Evolutionary conservation across 768 basidiomycete species (phyloP), one percentile per base, ranked within the genome.

Genomic region (Solioccasus polychromus): DNA sequence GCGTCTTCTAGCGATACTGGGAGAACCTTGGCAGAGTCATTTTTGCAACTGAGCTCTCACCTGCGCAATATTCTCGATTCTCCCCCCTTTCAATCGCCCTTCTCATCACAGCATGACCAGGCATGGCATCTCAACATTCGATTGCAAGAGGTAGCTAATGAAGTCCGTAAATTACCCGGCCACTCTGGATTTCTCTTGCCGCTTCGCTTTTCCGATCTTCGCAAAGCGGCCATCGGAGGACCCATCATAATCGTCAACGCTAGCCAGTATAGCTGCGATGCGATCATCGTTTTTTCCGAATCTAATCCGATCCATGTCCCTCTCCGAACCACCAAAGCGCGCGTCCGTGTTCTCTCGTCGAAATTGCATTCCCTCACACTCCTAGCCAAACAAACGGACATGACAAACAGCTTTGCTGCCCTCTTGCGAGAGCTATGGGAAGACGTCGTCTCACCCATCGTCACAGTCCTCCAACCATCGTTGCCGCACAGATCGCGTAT

Each of bases 171-270:
- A 7, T 17, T 53, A 8, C 34, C 39, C 15, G 58, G 58, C 2
- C 61, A 63, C 45, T 48, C 58, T 3, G 39, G 51, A 5, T 66
- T 66, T 44, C 55, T 68, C 17, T 42, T 45, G 23, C 62, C 61
- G 2, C 39, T 40, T 14, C 45, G 50, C 19, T 48, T 49, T 20
- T 39, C 45, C 2, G 36, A 51, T n/a, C 42, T 63, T 14, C 50
- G 48, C 4, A 35, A 23, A 5, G 53, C 52, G 7, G 56, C 62
- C 5, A 39, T 42, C 8, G 52, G 42, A 17, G 65, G 62, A 8
- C 62, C 64, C 1, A 17, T 34, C 32, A 34, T 34, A 15, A 34
- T 34, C 32, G 32, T 34, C 5, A 34, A 34, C 17, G 15, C 15
- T 15, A 34, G 32, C 15, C 15, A 34, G 32, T 34, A 17, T 34